Conservation (phyloP, 371 early-diverging fungal genomes). For the Mortierella polycephala region DNA sequence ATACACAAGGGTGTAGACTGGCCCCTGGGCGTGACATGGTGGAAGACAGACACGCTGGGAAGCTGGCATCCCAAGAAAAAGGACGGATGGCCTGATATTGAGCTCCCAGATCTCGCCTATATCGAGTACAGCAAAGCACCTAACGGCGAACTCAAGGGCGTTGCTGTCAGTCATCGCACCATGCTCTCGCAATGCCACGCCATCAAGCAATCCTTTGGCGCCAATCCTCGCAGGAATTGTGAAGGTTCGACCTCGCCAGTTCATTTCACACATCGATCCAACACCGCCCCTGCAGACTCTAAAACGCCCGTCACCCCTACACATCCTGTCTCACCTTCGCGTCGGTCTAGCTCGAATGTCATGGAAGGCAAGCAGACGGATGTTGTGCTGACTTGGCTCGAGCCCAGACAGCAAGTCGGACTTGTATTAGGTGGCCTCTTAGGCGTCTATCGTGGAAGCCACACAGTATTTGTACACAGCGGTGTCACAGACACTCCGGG, state of each 20-base stretch:
- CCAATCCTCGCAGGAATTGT: slow-evolving; percentile 27
- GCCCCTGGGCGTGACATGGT: slow-evolving; percentile 77
- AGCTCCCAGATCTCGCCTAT: slow-evolving; percentile 81
- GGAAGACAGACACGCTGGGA: slow-evolving; percentile 80
- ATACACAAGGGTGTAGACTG: slow-evolving; percentile 68
- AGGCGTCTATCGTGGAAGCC: slow-evolving; percentile 78
- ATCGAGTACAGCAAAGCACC: slow-evolving; percentile 87
- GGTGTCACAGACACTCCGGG: slow-evolving; percentile 72
- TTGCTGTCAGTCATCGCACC: slow-evolving; percentile 80
- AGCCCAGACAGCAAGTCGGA: slow-evolving; percentile 88
- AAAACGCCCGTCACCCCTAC: slow-evolving; percentile 43
- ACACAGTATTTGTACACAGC: slow-evolving; percentile 72
- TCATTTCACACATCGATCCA: slow-evolving; percentile 19
- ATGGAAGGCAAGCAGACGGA: slow-evolving; percentile 52
- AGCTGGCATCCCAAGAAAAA: slow-evolving; percentile 68
- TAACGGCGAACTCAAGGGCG: slow-evolving; percentile 87
- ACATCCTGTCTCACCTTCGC: slow-evolving; percentile 26
- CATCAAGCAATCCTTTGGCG: slow-evolving; percentile 54
- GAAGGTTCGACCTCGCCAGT: slow-evolving; percentile 19
- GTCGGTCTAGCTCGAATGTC: slow-evolving; percentile 24
- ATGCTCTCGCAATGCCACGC: slow-evolving; percentile 77
- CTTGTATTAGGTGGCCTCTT: slow-evolving; percentile 74
- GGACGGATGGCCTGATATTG: slow-evolving; percentile 55
- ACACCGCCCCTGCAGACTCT: slow-evolving; percentile 12
- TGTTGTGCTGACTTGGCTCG: slow-evolving; percentile 73